These are phyloP conservation scores for Truncatella angustata DNA, from an alignment of 2,329 filamentous ascomycete species.

Conservation along the genomic window DNA sequence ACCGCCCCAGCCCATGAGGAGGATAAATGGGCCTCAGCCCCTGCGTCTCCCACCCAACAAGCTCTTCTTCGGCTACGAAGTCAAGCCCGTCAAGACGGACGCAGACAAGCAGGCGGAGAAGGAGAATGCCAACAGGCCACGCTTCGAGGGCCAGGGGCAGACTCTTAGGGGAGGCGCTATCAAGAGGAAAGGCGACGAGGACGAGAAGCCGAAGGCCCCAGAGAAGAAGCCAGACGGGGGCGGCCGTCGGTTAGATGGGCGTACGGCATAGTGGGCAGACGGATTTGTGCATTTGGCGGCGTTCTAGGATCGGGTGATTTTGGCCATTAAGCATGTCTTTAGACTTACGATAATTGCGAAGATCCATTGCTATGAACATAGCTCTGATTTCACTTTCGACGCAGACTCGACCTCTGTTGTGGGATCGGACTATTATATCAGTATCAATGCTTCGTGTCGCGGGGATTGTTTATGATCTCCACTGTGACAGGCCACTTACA, in stretches of 20 bases:
- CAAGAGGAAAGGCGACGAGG: constrained; percentile 66
- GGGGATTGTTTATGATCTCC: too few relatives aligned
- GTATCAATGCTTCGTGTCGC: too few relatives aligned
- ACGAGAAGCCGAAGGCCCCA: constrained; percentile 44
- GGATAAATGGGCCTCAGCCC: constrained; percentile 79
- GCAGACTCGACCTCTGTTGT: too few relatives aligned
- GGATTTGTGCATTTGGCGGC: constrained; percentile 6
- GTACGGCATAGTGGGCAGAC: constrained; percentile 23
- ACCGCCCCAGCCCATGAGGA: constrained; percentile 33
- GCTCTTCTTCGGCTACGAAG: constrained; percentile 93
- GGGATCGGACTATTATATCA: too few relatives aligned
- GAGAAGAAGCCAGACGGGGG: constrained; percentile 45
- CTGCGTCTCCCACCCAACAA: constrained; percentile 83
- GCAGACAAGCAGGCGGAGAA: constrained; percentile 68
- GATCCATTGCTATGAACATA: too few relatives aligned
- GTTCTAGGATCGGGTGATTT: neutral
- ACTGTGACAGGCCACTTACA: too few relatives aligned
- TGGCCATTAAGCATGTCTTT: neutral
- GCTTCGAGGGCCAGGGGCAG: constrained; percentile 82
- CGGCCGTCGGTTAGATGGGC: constrained; percentile 44
- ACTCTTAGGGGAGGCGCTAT: constrained; percentile 62
- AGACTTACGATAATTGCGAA: neutral
- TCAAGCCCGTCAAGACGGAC: constrained; percentile 82
- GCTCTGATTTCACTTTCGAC: too few relatives aligned
- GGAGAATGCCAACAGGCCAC: constrained; percentile 64